Evolutionary conservation across 257 asterid species (phyloP).

Genomic region (Solanum rostratum): DNA sequence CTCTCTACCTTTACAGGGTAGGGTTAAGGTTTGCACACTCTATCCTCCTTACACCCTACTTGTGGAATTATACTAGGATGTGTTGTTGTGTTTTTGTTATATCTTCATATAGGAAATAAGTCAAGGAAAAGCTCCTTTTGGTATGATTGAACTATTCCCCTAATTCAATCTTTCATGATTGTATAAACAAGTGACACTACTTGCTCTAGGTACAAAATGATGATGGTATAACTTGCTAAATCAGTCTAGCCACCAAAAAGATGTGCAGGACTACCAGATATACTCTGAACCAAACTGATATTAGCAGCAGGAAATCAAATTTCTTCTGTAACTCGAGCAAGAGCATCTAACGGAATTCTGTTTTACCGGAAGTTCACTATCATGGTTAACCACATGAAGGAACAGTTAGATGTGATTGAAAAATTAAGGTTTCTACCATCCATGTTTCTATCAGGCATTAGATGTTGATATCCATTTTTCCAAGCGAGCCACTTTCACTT

Average conservation of each 20-base stretch:
- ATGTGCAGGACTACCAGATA: neutral
- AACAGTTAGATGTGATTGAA: neutral
- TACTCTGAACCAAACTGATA: neutral
- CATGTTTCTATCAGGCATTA: neutral
- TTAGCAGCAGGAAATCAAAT: neutral
- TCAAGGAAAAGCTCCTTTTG: neutral
- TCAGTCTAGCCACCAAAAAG: neutral
- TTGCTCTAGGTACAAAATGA: neutral
- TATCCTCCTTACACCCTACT: too few species aligned
- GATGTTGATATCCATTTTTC: neutral
- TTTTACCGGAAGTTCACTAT: neutral
- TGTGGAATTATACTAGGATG: too few species aligned
- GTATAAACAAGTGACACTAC: neutral
- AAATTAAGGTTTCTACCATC: neutral
- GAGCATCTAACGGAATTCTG: neutral
- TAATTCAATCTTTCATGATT: neutral
- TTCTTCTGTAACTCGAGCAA: neutral
- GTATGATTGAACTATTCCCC: neutral
- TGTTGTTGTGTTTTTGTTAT: neutral
- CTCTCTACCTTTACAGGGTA: too few species aligned
- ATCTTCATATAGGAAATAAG: neutral
- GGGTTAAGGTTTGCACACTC: too few species aligned
- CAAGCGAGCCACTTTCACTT: neutral
- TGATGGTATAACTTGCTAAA: neutral
- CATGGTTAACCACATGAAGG: neutral